Evolutionary conservation across 2,329 filamentous ascomycete species (phyloP), one percentile per base, ranked within the genome.

Genomic region (Claviceps cyperi): DNA sequence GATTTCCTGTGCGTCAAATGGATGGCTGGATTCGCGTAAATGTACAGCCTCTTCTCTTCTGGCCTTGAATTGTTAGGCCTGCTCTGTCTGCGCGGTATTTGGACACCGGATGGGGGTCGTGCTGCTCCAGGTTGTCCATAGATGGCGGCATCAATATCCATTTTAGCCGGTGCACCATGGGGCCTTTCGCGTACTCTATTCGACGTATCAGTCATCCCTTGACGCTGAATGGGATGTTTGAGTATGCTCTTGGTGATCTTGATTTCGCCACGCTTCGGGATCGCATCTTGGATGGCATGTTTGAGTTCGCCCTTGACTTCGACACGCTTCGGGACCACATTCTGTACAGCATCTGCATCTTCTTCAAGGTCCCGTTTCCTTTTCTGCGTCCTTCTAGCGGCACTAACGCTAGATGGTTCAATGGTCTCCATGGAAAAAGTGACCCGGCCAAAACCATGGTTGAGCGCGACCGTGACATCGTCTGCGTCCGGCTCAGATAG

Each of bases 21-120:
- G 1, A 72, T 66, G 1, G 69, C 69, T 0, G 76, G 77, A 57
- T 81, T 73, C 2, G 77, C 64, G 46, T 69, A 63, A 1, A 67
- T 62, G 54, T 69, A 79, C 5, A 67, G 53, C 22, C 64, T 65
- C 28, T 63, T 59, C 28, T 64, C 56, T 22, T 64, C 56, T 47
- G 58, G 51, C 21, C 43, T 15, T n/a, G 11, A 13, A 17, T 8
- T 44, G 4, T 28, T 15, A 28, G 19, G 1, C 11, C 8, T 21
- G 2, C 8, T 37, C 40, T 50, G 48, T 19, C n/a, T 46, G 53
- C 47, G 32, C 28, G 28, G 28, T 51, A 21, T 8, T 15, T 47
- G 19, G n/a, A 64, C 54, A 13, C 55, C 57, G 0, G 43, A 32
- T 15, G 63, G 63, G 14, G 62, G 59, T 13, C 40, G 52, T 22